phyloP scores from a whole-genome alignment of 2,329 filamentous ascomycete genomes.

The Phyllosticta ampelicida region DNA sequence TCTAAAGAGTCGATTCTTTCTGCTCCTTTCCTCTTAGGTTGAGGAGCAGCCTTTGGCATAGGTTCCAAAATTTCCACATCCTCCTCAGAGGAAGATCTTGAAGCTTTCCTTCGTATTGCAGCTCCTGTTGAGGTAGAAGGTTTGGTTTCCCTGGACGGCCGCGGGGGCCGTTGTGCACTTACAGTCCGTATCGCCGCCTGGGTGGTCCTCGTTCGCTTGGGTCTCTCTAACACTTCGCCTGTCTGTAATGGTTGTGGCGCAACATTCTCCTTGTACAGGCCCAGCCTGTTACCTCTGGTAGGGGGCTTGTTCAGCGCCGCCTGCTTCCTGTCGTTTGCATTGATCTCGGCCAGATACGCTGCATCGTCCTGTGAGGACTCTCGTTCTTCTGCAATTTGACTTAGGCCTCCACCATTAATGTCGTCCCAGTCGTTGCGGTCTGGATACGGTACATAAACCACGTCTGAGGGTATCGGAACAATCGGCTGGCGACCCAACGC shows the following conservation, averaged over 20 bases:
- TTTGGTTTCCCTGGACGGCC: constrained; percentile 3
- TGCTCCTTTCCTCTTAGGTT: not conserved
- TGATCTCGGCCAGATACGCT: constrained; percentile 33
- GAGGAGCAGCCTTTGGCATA: not conserved
- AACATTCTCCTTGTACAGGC: constrained; percentile 27
- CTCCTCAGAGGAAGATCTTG: constrained; percentile 1
- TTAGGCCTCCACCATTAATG: constrained; percentile 21
- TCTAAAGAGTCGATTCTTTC: constrained; percentile 9
- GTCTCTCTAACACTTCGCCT: constrained; percentile 24
- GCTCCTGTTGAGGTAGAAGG: not conserved
- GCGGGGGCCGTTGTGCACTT: constrained; percentile 6
- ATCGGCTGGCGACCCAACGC: constrained; percentile 37
- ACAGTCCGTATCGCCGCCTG: constrained; percentile 19
- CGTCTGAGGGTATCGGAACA: constrained; percentile 38
- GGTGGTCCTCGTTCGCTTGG: constrained; percentile 24
- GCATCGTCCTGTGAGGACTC: constrained; percentile 27
- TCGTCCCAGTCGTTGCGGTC: constrained; percentile 28
- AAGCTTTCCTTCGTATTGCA: not conserved
- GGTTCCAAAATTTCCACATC: not conserved
- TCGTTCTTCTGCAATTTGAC: constrained; percentile 31
- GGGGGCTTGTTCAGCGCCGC: constrained; percentile 4
- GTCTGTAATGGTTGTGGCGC: constrained; percentile 21
- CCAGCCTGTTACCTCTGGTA: constrained; percentile 19
- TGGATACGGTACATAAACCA: constrained; percentile 38
- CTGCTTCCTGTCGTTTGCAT: constrained; percentile 31